Conservation (phyloP, 140 eudicot species). For the Flaveria floridana region DNA sequence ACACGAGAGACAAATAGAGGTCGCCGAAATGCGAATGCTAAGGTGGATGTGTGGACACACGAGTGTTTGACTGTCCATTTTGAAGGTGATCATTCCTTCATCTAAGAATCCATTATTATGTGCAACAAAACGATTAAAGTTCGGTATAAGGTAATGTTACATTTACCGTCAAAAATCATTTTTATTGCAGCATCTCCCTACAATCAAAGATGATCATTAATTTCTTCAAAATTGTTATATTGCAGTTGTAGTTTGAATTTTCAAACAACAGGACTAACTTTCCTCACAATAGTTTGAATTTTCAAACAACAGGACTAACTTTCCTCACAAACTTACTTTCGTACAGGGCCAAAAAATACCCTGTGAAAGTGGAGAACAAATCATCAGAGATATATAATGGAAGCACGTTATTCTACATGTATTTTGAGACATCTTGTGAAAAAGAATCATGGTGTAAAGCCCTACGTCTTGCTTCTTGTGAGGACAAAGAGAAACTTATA, state of each 20-base stretch:
- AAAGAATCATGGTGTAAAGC: slow-evolving; percentile 97
- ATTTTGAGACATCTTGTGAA: slow-evolving; percentile 80
- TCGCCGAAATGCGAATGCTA: too few relatives aligned
- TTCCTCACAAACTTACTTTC: not conserved
- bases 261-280: not conserved
- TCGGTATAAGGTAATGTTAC: not conserved
- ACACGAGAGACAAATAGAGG: too few relatives aligned
- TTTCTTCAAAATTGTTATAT: not conserved
- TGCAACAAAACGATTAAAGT: not conserved
- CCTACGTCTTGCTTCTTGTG: slow-evolving; percentile 76
- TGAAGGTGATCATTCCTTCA: too few relatives aligned
- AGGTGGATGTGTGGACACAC: too few relatives aligned
- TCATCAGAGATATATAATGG: slow-evolving; percentile 58
- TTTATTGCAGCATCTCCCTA: not conserved
- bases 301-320: not conserved
- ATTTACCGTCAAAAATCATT: not conserved
- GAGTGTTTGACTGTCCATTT: too few relatives aligned
- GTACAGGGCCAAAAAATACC: slow-evolving; percentile 85
- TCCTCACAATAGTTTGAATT: not conserved
- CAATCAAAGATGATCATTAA: not conserved
- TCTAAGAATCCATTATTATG: too few relatives aligned
- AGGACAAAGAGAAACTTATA: slow-evolving; percentile 47
- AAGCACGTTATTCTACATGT: slow-evolving; percentile 58
- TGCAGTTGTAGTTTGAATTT: not conserved
- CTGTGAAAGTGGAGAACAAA: slow-evolving; percentile 80